Evolutionary conservation across 768 basidiomycete genomes (phyloP), one percentile per base, ranked within the genome.

Genomic region (Serpula lacrymans): DNA sequence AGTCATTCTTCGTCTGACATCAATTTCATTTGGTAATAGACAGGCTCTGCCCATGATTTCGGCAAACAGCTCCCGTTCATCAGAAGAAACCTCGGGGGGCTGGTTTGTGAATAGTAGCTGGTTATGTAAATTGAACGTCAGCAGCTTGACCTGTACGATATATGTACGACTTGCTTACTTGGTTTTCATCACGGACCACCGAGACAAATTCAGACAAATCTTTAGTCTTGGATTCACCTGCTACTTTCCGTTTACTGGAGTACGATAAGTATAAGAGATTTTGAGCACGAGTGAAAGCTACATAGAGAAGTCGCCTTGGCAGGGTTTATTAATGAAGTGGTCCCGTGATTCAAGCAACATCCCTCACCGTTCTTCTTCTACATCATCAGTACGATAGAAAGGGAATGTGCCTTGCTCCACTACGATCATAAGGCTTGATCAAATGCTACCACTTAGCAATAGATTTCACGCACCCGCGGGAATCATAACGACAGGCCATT

Each of bases 401-500:
- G 89, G 91, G 50, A 83, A 92, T 0, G 77, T 84, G 1, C 80
- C 83, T 21, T 75, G 57, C 53, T 90, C 89, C 3, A 81, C 87
- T 87, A 37, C 17, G 27, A 1, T 35, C 16, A 31, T 24, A n/a
- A n/a, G 4, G 7, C 11, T n/a, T 2, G 16, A 20, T 12, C 3
- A 42, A 16, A 36, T 12, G 40, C 29, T 11, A 40, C n/a, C 17
- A 31, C 25, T 46, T 38, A 51, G 27, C 37, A 13, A 33, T 18
- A 30, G 25, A 50, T 12, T 26, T 6, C 13, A 39, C 57, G 45
- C 53, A 83, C 83, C 80, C 11, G 82, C 77, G 17, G 85, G 84
- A 14, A 88, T 67, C 46, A 93, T 82, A 1, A 93, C 88, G 2
- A 92, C 84, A 1, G 91, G 89, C 89, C 90, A 95, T 60, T 95